Evolutionary conservation across 116 monocot species (phyloP).

Genomic region (Posidonia oceanica): DNA sequence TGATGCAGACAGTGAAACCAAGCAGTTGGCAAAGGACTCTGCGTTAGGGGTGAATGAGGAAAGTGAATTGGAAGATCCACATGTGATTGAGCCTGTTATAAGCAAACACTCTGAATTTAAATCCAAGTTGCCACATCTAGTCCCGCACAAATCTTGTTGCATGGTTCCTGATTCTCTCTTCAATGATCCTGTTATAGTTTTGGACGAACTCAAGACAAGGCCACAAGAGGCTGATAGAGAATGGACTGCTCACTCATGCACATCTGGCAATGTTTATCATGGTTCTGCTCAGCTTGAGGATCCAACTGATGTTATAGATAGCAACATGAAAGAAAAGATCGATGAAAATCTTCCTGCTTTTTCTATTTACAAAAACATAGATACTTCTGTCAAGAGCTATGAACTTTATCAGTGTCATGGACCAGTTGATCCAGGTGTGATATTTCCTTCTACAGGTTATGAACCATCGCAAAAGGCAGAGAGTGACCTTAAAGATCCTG

Average conservation of each 20-base stretch:
- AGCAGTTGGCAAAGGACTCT: not conserved
- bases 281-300: not conserved
- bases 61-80: not conserved
- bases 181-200: no score
- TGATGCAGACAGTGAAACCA: not conserved
- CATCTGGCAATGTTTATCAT: not conserved
- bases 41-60: not conserved
- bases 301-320: not conserved
- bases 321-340: not conserved
- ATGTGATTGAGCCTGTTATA: not conserved
- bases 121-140: not conserved
- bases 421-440: not conserved
- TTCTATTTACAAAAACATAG: slow-evolving; percentile 3
- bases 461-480: not conserved
- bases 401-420: not conserved
- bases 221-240: not conserved
- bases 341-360: slow-evolving; percentile 5
- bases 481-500: not conserved
- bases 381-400: not conserved
- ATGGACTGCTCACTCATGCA: not conserved
- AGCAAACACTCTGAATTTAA: not conserved
- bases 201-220: not conserved
- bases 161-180: no score
- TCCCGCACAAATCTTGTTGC: not conserved
- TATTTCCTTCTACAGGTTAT: slow-evolving; percentile 1